Base-by-base conservation (phyloP, 2,329 filamentous ascomycete genomes). In the Colletotrichum nymphaeae region DNA sequence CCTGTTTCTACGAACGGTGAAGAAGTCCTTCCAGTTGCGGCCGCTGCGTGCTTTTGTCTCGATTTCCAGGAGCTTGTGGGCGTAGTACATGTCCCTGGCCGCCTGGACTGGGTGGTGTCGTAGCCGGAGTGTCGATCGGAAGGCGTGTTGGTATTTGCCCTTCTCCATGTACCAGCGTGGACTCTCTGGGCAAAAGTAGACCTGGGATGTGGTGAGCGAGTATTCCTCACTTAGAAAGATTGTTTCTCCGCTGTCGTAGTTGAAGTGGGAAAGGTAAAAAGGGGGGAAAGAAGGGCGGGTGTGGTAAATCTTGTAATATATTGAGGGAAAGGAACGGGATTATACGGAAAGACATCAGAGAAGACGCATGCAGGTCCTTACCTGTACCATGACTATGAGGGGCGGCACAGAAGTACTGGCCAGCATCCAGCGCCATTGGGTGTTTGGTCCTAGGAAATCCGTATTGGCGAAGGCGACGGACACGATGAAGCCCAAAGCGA, bases 131-230 rank as follows among this genome's bases (percentile, higher is more conserved):
- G 88, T 81, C 1, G 87, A 87, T 4, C 80, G 74, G 74, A 84
- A 87, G 5, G 88, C 88, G 46, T 86, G 82, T 55, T 75, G 76
- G 74, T 86, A 85, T 22, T 80, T 81, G 0, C 84, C 84, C 68
- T 87, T 88, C 52, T 88, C 87, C 79, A 89, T 88, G 67, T 85
- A 86, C 87, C 87, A 89, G 28, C 87, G 83, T 3, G 88, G 87
- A 1, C 86, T 88, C 69, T 89, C 87, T 0, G 88, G 87, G 55
- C 87, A 89, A 67, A 88, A 83, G 67, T 86, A 90, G n/a, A 90
- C 83, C 71, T 73, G 2, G 12, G 32, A 5, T 5, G 7, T 1
- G 28, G 6, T 4, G 0, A 53, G 30, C 58, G 19, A 55, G 67
- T n/a, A 37, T 37, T 37, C 5, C n/a, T 12, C 9, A 26, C 5